Conservation (phyloP, 2,329 filamentous ascomycete genomes). For the Xylariaceae sp. region DNA sequence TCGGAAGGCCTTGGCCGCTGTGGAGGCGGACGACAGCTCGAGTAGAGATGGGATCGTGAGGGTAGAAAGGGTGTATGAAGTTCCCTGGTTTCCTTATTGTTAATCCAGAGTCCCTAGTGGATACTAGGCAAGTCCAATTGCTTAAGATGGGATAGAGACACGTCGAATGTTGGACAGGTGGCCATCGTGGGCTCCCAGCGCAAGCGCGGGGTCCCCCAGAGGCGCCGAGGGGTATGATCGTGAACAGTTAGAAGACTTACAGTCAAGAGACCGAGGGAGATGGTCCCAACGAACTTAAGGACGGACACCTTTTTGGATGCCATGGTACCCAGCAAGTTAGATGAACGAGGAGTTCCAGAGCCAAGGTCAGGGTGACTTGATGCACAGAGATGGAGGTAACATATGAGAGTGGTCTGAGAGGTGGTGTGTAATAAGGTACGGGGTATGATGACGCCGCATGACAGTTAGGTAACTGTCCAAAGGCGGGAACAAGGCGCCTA, state of each 20-base stretch:
- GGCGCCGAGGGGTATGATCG: constrained; percentile 31
- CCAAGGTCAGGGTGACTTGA: not conserved
- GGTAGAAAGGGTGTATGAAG: constrained; percentile 82
- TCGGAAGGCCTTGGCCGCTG: constrained; percentile 72
- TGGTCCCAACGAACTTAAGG: constrained; percentile 91
- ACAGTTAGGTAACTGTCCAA: too few species aligned
- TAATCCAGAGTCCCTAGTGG: constrained; percentile 24
- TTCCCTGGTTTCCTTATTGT: constrained; percentile 66
- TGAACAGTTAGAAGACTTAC: constrained; percentile 56
- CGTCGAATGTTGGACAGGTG: constrained; percentile 1
- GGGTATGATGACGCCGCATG: constrained; percentile 1
- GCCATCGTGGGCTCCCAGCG: not conserved
- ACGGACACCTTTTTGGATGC: constrained; percentile 72
- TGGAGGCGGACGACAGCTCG: constrained; percentile 75
- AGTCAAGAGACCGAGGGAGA: constrained; percentile 86
- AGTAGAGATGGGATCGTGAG: constrained; percentile 82
- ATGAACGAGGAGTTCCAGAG: not conserved
- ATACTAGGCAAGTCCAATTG: constrained; percentile 5
- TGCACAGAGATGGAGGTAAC: not conserved
- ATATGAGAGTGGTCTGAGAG: not conserved
- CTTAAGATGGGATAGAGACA: not conserved
- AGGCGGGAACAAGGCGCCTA: too few species aligned
- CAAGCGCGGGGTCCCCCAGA: constrained; percentile 31
- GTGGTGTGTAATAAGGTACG: constrained; percentile 9
- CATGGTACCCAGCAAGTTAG: constrained; percentile 54